phyloP scores from a whole-genome alignment of 1,139 yeast species.

The Pichia sp. region DNA sequence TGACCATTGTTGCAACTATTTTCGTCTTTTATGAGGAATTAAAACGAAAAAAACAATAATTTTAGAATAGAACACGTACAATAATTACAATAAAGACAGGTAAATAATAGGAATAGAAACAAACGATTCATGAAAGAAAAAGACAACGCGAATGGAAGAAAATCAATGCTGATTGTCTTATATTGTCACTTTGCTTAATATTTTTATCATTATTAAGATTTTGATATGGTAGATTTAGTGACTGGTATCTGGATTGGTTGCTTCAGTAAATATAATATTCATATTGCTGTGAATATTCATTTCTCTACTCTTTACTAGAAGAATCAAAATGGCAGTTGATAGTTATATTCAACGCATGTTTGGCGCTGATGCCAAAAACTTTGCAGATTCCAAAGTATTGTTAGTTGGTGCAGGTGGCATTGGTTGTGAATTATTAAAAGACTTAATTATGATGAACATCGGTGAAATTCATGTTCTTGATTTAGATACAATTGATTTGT shows the following conservation, averaged over 20 bases:
- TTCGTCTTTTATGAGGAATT: background rate
- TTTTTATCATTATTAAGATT: too few species aligned
- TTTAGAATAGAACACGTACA: background rate
- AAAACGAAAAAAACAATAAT: background rate
- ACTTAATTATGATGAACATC: constrained; percentile 74
- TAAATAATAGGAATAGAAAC: too few species aligned
- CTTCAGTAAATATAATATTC: too few species aligned
- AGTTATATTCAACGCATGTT: constrained; percentile 40
- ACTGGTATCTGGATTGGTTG: too few species aligned
- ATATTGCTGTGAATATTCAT: too few species aligned
- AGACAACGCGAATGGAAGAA: too few species aligned
- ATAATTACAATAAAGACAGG: too few species aligned
- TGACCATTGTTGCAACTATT: too few species aligned
- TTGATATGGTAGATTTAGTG: too few species aligned
- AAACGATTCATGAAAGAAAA: background rate
- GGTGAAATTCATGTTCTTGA: constrained; percentile 92
- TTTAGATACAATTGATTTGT: constrained; percentile 86
- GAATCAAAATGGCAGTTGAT: constrained; percentile 28
- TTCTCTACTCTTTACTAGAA: too few species aligned
- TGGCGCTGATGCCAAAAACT: constrained; percentile 34
- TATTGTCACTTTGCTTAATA: too few species aligned
- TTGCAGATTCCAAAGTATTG: constrained; percentile 51
- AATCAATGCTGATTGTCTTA: too few species aligned
- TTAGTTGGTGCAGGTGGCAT: constrained; percentile 99
- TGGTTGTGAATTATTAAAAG: constrained; percentile 91